These are phyloP conservation scores for Trichocladium uniseriatum DNA, from an alignment of 495 filamentous ascomycete species.

Conservation along the genomic window DNA sequence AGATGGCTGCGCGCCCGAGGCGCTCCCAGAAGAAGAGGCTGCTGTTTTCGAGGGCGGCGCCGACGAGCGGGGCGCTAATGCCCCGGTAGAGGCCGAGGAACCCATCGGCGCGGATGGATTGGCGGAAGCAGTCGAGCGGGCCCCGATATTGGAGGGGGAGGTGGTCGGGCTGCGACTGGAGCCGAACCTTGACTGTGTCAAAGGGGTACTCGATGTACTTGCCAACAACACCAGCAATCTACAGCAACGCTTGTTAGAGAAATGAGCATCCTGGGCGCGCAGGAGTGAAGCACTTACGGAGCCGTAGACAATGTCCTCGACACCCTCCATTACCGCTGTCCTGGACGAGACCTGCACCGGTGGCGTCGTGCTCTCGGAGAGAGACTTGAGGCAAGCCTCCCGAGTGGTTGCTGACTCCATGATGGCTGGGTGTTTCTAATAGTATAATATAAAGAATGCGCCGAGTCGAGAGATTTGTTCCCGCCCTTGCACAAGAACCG, in stretches of 20 bases:
- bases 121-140: constrained; percentile 85
- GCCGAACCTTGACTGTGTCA: constrained; percentile 86
- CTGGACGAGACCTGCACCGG: constrained; percentile 10
- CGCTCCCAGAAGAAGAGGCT: constrained; percentile 89
- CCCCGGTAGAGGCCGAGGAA: constrained; percentile 83
- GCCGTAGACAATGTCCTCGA: constrained; percentile 76
- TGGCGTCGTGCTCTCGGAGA: constrained; percentile 9
- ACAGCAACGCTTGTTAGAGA: constrained; percentile 14
- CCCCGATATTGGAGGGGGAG: constrained; percentile 75
- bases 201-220: constrained; percentile 98
- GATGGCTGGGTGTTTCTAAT: constrained; percentile 7
- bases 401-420: constrained; percentile 9
- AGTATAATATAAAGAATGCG: background rate
- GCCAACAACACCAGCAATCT: constrained; percentile 81
- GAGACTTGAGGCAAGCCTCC: constrained; percentile 6
- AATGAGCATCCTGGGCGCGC: background rate
- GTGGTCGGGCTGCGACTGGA: constrained; percentile 75
- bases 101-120: constrained; percentile 67
- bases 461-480: background rate
- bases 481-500: background rate
- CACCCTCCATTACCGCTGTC: constrained; percentile 52
- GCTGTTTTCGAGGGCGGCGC: constrained; percentile 89
- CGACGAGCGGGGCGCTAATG: constrained; percentile 81
- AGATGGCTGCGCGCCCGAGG: constrained; percentile 48
- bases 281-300: constrained; percentile 50